phyloP scores from a whole-genome alignment of 495 filamentous ascomycete genomes.

The Neurospora sp. region DNA sequence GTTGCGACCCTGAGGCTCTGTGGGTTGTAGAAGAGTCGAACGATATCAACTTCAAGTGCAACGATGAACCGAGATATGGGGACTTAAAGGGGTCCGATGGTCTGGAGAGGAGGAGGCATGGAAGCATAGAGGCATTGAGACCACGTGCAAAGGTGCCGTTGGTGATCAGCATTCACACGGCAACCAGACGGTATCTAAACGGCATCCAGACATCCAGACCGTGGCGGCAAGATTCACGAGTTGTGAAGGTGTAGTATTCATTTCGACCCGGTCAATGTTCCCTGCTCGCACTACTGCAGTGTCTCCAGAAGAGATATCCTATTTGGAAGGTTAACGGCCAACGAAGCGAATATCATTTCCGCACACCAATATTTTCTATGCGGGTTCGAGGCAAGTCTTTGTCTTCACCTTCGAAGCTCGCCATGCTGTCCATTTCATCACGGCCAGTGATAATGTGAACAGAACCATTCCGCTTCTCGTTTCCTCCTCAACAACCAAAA shows the following conservation, averaged over 20 bases:
- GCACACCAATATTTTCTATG: neutral
- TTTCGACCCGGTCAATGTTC: neutral
- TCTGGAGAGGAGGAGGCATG: neutral
- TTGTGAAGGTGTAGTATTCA: neutral
- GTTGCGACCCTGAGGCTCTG: too few relatives aligned
- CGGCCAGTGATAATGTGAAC: too few relatives aligned
- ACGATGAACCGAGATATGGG: neutral
- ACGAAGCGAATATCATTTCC: neutral
- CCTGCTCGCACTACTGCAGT: neutral
- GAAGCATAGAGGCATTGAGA: neutral
- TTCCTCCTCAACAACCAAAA: too few relatives aligned
- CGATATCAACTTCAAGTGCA: neutral
- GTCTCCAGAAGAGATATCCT: neutral
- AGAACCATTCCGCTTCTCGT: too few relatives aligned
- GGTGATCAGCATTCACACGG: neutral
- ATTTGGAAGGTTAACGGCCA: neutral
- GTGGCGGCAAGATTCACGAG: neutral
- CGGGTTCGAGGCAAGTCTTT: too few relatives aligned
- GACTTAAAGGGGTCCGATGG: neutral
- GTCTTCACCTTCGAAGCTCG: too few relatives aligned
- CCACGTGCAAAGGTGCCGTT: neutral
- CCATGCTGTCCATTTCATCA: too few relatives aligned
- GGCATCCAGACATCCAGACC: neutral
- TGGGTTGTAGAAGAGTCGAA: neutral
- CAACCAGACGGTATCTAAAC: too few relatives aligned